Conservation (phyloP, 2,329 filamentous ascomycete genomes). For the Graphilbum sp. region DNA sequence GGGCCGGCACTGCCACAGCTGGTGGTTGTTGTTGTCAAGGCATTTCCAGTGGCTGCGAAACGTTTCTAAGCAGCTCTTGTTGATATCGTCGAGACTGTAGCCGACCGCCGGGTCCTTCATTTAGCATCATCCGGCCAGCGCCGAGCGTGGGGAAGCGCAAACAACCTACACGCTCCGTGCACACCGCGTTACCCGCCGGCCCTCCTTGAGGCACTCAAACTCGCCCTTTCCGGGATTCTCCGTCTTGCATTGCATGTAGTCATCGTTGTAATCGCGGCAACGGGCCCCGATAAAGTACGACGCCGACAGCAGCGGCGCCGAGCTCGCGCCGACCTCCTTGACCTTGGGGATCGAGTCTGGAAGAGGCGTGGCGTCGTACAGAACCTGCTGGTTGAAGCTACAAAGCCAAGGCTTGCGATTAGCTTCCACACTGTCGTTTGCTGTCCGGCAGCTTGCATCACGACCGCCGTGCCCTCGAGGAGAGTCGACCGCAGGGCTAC, state of each 20-base stretch:
- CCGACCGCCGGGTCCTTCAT: too few relatives aligned
- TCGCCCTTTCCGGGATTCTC: constrained; percentile 84
- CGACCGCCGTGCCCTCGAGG: too few relatives aligned
- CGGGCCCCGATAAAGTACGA: constrained; percentile 94
- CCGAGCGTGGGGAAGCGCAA: too few relatives aligned
- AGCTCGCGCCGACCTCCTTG: constrained; percentile 82
- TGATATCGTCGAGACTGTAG: constrained; percentile 92
- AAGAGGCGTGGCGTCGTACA: constrained; percentile 92
- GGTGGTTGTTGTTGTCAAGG: constrained; percentile 93
- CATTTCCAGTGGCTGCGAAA: constrained; percentile 94
- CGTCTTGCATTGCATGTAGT: constrained; percentile 99
- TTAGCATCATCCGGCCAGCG: too few relatives aligned
- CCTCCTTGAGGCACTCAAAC: constrained; percentile 90
- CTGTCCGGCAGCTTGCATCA: too few relatives aligned
- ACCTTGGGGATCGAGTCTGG: constrained; percentile 85
- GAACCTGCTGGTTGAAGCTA: constrained; percentile 87
- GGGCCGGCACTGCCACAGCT: constrained; percentile 87
- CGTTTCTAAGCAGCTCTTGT: constrained; percentile 79
- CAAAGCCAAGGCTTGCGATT: background rate
- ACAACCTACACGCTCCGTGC: constrained; percentile 91
- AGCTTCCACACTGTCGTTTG: too few relatives aligned
- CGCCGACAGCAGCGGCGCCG: constrained; percentile 79
- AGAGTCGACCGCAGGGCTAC: background rate
- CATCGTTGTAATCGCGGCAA: constrained; percentile 92
- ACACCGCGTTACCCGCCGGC: constrained; percentile 89